Percentiles rank a stretch among this genome's conserved stretches.
Evolutionary conservation across 495 filamentous ascomycete species (phyloP).

Genomic region (Pseudomonodictys pantanalensis): DNA sequence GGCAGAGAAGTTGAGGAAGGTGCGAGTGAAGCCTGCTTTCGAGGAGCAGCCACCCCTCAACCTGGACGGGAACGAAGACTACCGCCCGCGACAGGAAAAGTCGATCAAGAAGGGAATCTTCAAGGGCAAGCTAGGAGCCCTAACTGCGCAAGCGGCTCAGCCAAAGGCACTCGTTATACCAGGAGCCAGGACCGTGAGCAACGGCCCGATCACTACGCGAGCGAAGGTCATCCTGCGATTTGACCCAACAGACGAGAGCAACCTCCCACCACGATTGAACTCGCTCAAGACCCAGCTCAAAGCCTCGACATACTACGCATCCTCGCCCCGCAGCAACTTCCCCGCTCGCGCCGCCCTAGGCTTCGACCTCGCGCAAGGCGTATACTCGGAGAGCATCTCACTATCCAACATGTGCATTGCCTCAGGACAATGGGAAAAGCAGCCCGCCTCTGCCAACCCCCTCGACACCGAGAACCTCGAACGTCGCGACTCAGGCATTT

Average conservation of each 20-base stretch:
- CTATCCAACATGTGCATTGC: slow-evolving; percentile 65
- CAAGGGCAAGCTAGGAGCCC: slow-evolving; percentile 67
- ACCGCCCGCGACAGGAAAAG: slow-evolving; percentile 71
- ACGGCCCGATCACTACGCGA: slow-evolving; percentile 48
- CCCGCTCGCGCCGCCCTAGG: slow-evolving; percentile 49
- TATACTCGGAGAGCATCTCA: slow-evolving; percentile 60
- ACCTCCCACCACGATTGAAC: slow-evolving; percentile 65
- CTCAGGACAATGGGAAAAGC: slow-evolving; percentile 64
- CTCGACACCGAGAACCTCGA: slow-evolving; percentile 6
- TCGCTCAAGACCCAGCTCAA: slow-evolving; percentile 68
- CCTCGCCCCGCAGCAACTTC: slow-evolving; percentile 47
- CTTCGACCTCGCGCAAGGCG: slow-evolving; percentile 54
- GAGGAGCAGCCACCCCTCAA: slow-evolving; percentile 76
- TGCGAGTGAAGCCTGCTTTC: slow-evolving; percentile 73
- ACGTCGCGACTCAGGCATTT: slow-evolving; percentile 62
- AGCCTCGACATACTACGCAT: slow-evolving; percentile 69
- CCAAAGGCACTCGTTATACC: slow-evolving; percentile 65
- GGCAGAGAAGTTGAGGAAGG: slow-evolving; percentile 54
- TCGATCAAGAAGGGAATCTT: slow-evolving; percentile 74
- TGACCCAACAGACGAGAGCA: slow-evolving; percentile 59
- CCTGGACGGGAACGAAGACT: slow-evolving; percentile 59
- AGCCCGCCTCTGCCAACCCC: slow-evolving; percentile 31
- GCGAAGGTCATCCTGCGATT: slow-evolving; percentile 71
- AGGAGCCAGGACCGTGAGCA: slow-evolving; percentile 5
- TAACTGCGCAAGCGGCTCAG: slow-evolving; percentile 71